Conservation (phyloP, 2,329 filamentous ascomycete species). For the Daldinia sp. region DNA sequence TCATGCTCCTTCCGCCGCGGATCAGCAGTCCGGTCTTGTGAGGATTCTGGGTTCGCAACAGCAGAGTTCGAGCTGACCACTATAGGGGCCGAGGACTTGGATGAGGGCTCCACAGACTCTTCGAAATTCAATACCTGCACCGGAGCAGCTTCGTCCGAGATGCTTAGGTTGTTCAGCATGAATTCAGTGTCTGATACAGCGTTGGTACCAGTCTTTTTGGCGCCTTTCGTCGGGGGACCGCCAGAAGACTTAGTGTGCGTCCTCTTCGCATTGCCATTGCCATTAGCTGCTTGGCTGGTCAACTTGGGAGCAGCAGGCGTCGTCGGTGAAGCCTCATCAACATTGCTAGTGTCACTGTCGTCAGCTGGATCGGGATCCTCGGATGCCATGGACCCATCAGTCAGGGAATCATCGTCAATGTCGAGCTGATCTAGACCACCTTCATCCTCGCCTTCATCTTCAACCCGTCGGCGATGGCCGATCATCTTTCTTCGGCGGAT, state of each 20-base stretch:
- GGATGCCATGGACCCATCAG: slow-evolving; percentile 71
- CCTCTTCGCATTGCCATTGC: slow-evolving; percentile 52
- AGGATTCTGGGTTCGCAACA: slow-evolving; percentile 56
- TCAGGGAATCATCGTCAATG: slow-evolving; percentile 74
- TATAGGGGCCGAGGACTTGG: slow-evolving; percentile 62
- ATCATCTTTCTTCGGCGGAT: slow-evolving; percentile 74
- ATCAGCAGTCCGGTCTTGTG: slow-evolving; percentile 72
- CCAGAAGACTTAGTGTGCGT: slow-evolving; percentile 45
- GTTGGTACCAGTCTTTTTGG: slow-evolving; percentile 54
- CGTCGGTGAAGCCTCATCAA: slow-evolving; percentile 68
- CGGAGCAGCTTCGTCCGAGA: slow-evolving; percentile 58
- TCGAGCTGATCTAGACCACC: slow-evolving; percentile 67
- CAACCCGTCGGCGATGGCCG: slow-evolving; percentile 75
- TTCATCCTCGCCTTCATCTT: slow-evolving; percentile 79
- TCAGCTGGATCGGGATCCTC: slow-evolving; percentile 71
- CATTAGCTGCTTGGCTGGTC: slow-evolving; percentile 49
- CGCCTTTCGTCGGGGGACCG: slow-evolving; percentile 48
- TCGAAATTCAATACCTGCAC: slow-evolving; percentile 63
- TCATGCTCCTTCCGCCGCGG: slow-evolving; percentile 87
- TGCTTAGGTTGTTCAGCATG: slow-evolving; percentile 68
- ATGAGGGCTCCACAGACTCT: slow-evolving; percentile 52
- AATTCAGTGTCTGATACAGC: slow-evolving; percentile 66
- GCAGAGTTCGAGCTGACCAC: slow-evolving; percentile 66
- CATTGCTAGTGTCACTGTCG: slow-evolving; percentile 74
- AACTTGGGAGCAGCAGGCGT: slow-evolving; percentile 51